Conservation (phyloP, 371 early-diverging fungal genomes). For the Dichotomocladium elegans region DNA sequence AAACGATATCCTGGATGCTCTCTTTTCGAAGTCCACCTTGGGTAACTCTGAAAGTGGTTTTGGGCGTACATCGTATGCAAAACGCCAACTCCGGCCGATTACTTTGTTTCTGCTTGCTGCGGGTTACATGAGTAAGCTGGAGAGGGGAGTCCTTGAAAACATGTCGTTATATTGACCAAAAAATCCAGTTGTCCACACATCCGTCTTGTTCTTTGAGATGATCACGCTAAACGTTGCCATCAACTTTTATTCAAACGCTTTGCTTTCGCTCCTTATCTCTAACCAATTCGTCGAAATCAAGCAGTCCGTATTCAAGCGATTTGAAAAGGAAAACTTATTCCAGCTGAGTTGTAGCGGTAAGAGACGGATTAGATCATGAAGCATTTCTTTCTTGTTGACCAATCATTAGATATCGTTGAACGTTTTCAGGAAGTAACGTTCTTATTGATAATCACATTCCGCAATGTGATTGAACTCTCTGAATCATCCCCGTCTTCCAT, state of each 20-base stretch:
- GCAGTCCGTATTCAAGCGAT: slow-evolving; percentile 91
- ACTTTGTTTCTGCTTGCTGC: slow-evolving; percentile 71
- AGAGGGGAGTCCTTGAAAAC: background rate
- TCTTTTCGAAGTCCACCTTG: slow-evolving; percentile 70
- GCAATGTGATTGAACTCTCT: slow-evolving; percentile 88
- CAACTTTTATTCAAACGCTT: slow-evolving; percentile 91
- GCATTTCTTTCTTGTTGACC: background rate
- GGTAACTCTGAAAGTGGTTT: slow-evolving; percentile 22
- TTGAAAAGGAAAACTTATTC: slow-evolving; percentile 94
- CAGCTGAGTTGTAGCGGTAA: slow-evolving; percentile 87
- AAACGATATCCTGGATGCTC: slow-evolving; percentile 89
- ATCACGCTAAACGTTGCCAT: slow-evolving; percentile 95
- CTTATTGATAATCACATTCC: slow-evolving; percentile 79
- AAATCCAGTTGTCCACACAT: slow-evolving; percentile 67
- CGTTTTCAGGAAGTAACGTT: slow-evolving; percentile 89
- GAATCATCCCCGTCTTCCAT: slow-evolving; percentile 65
- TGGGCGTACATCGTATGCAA: slow-evolving; percentile 35
- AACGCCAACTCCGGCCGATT: slow-evolving; percentile 49
- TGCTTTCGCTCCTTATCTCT: slow-evolving; percentile 87
- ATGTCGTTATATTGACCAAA: background rate
- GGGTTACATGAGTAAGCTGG: slow-evolving; percentile 67
- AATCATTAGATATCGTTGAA: slow-evolving; percentile 83
- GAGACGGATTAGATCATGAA: too few species aligned
- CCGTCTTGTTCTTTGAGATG: slow-evolving; percentile 92
- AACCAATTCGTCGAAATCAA: slow-evolving; percentile 99